These are phyloP conservation scores for Neurospora sp. DNA, from an alignment of 495 filamentous ascomycete genomes.

Conservation along the genomic window DNA sequence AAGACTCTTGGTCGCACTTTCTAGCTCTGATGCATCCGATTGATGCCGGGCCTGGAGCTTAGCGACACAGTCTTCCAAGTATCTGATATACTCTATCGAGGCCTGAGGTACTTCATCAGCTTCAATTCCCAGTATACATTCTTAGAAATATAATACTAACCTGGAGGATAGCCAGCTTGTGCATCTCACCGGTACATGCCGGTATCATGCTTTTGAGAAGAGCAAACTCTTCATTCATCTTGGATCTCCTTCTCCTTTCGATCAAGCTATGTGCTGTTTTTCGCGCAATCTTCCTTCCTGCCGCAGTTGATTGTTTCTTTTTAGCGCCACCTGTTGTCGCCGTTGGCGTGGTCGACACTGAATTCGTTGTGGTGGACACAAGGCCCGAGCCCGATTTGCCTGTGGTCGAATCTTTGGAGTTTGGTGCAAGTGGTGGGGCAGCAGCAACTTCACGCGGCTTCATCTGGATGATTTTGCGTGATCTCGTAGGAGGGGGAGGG, in stretches of 20 bases:
- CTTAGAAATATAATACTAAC: constrained; percentile 34
- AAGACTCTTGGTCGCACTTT: constrained; percentile 11
- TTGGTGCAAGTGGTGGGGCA: constrained; percentile 8
- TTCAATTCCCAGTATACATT: background rate
- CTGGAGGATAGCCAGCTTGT: constrained; percentile 94
- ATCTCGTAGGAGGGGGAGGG: constrained; percentile 83
- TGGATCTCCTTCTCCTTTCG: constrained; percentile 79
- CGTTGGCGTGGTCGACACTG: constrained; percentile 20
- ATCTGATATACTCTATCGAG: constrained; percentile 93
- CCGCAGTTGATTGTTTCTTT: constrained; percentile 63
- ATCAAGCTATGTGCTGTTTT: constrained; percentile 97
- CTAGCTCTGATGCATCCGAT: constrained; percentile 5
- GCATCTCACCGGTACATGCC: constrained; percentile 89
- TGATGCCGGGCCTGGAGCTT: constrained; percentile 60
- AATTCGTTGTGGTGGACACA: constrained; percentile 3
- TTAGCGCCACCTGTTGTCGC: constrained; percentile 39
- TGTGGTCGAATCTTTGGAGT: constrained; percentile 2
- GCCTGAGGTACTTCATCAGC: constrained; percentile 42
- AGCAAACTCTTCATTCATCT: constrained; percentile 98
- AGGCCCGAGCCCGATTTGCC: background rate
- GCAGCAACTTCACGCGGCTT: constrained; percentile 50
- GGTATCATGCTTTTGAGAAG: constrained; percentile 94
- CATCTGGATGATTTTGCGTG: constrained; percentile 98
- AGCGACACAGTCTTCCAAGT: constrained; percentile 79
- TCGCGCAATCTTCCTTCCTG: constrained; percentile 82